Conservation (phyloP, 495 filamentous ascomycete genomes). For the Lineolata rhizophorae region DNA sequence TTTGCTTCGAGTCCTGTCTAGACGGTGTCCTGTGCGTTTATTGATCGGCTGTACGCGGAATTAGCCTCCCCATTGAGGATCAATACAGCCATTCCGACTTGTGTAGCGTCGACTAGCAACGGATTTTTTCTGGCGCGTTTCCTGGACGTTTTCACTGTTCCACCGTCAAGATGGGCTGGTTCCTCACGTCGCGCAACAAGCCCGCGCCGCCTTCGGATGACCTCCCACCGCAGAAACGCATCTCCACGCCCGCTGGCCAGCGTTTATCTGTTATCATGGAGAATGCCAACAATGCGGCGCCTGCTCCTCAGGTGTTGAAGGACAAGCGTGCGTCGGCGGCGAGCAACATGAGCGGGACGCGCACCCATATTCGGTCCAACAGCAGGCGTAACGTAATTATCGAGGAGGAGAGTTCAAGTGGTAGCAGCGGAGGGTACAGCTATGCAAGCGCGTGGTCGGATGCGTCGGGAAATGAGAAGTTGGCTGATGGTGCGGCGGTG, state of each 20-base stretch:
- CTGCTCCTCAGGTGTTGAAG: slow-evolving; percentile 3
- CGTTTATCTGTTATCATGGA: slow-evolving; percentile 17
- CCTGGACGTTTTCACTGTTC: too few species aligned
- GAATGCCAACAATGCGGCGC: neutral
- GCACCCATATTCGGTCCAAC: too few species aligned
- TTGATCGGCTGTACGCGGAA: too few species aligned
- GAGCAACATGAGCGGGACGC: slow-evolving; percentile 7
- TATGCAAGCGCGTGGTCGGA: slow-evolving; percentile 8
- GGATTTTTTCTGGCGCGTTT: too few species aligned
- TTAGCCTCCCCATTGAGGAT: too few species aligned
- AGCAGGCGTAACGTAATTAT: too few species aligned
- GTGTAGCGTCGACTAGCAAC: too few species aligned
- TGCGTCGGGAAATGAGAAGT: slow-evolving; percentile 9
- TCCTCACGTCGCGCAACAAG: too few species aligned
- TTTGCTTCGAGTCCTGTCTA: too few species aligned
- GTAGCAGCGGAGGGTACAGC: neutral
- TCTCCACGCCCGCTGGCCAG: slow-evolving; percentile 13
- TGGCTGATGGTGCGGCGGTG: slow-evolving; percentile 2
- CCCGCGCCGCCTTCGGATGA: slow-evolving; percentile 1
- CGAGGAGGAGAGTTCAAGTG: neutral
- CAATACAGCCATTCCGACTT: too few species aligned
- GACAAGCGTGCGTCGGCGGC: slow-evolving; percentile 2
- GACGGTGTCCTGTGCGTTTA: too few species aligned
- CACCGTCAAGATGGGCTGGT: too few species aligned
- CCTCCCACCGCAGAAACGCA: slow-evolving; percentile 8